Evolutionary conservation across 495 filamentous ascomycete species (phyloP).

Genomic region (Thozetella sp.): DNA sequence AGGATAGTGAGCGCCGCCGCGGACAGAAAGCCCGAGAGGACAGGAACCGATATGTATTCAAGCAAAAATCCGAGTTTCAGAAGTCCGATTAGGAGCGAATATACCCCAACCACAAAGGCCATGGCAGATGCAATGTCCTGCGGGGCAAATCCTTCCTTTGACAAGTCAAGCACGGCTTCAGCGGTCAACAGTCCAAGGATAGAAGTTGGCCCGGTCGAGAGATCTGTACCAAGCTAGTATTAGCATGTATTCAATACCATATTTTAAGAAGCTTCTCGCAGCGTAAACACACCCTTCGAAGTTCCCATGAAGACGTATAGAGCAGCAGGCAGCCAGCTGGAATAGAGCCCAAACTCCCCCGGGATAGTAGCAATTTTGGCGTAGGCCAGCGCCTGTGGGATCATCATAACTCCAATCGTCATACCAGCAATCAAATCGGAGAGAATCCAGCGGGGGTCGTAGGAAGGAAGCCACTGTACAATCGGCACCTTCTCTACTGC

Average conservation of each 20-base stretch:
- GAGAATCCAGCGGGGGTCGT: constrained; percentile 36
- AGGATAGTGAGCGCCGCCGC: constrained; percentile 42
- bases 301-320: constrained; percentile 50
- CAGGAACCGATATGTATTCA: constrained; percentile 45
- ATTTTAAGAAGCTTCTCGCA: too few relatives aligned
- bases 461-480: constrained; percentile 41
- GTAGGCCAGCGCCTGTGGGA: constrained; percentile 46
- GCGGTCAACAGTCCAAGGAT: constrained; percentile 48
- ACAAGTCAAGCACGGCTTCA: constrained; percentile 38
- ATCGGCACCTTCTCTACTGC: constrained; percentile 46
- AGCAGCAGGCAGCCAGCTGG: constrained; percentile 47
- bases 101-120: constrained; percentile 47
- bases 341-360: constrained; percentile 42
- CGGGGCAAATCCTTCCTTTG: constrained; percentile 22
- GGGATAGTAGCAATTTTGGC: constrained; percentile 48
- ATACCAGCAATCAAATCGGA: constrained; percentile 44
- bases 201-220: constrained; percentile 49
- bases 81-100: constrained; percentile 43
- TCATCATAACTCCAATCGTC: constrained; percentile 44
- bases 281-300: constrained; percentile 45
- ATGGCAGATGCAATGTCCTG: constrained; percentile 41
- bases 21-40: constrained; percentile 47
- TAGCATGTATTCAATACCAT: too few relatives aligned
- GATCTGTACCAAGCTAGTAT: constrained; percentile 24
- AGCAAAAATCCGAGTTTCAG: constrained; percentile 47